phyloP scores from a whole-genome alignment of 2,329 filamentous ascomycete genomes.

The Hypoxylon sp. region DNA sequence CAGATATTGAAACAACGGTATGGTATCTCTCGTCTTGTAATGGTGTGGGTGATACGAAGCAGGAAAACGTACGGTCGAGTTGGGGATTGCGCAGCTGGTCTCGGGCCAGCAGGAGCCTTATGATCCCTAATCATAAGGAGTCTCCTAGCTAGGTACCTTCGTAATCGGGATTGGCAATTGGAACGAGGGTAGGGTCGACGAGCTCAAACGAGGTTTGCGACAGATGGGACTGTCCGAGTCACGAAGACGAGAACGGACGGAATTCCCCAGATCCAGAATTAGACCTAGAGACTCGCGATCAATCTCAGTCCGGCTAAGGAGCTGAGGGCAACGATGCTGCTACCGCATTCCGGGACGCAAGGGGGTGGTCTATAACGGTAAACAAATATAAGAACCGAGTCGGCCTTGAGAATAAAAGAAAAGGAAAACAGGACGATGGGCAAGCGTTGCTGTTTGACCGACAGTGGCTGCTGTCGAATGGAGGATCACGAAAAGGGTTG shows the following conservation, averaged over 20 bases:
- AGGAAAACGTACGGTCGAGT: conserved; percentile 63
- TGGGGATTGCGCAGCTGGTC: conserved; percentile 69
- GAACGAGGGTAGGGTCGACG: conserved; percentile 26
- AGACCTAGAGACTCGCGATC: conserved; percentile 44
- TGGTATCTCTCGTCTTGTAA: conserved; percentile 5
- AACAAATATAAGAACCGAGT: conserved; percentile 30
- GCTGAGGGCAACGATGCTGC: conserved; percentile 67
- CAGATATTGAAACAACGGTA: neutral
- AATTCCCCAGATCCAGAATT: conserved; percentile 32
- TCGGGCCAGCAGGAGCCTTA: conserved; percentile 69
- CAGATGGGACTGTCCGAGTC: conserved; percentile 28
- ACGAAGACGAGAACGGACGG: conserved; percentile 32
- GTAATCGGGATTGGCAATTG: conserved; percentile 38
- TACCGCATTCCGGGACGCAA: conserved; percentile 68
- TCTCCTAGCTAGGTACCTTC: conserved; percentile 19
- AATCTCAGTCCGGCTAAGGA: conserved; percentile 71
- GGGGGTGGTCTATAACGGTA: conserved; percentile 37
- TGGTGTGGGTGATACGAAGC: conserved; percentile 16
- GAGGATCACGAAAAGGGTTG: conserved; percentile 44
- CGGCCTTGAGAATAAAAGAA: conserved; percentile 28
- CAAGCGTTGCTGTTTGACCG: conserved; percentile 35
- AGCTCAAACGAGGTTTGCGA: conserved; percentile 19
- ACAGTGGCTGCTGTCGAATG: conserved; percentile 37
- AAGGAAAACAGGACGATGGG: conserved; percentile 8
- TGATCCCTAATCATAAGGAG: conserved; percentile 66